Evolutionary conservation across 164 flowering plant species (phyloP).

Genomic region (Platanus orientalis): DNA sequence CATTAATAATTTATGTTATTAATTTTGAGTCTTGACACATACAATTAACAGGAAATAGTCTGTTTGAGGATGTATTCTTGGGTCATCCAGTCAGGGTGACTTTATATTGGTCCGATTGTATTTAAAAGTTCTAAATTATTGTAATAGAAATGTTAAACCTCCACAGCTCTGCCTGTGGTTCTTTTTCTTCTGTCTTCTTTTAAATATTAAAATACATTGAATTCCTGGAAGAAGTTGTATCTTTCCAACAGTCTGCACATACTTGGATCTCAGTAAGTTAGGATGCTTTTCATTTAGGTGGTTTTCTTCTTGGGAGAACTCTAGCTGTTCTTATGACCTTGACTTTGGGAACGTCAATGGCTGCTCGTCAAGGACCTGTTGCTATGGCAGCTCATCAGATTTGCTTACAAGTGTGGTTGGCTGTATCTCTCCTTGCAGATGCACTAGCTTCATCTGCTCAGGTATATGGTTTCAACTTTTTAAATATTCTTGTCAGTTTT

Average conservation of each 20-base stretch:
- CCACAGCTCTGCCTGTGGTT: neutral
- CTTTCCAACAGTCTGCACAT: neutral
- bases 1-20: too few species aligned
- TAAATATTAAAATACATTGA: too few species aligned
- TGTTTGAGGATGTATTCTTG: too few species aligned
- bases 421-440: slow-evolving; percentile 92
- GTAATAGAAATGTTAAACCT: neutral
- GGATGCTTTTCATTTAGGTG: slow-evolving; percentile 43
- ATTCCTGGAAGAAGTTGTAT: neutral
- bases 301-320: slow-evolving; percentile 92
- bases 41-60: too few species aligned
- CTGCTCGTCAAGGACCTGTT: slow-evolving; percentile 91
- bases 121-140: neutral
- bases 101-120: neutral
- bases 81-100: too few species aligned
- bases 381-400: slow-evolving; percentile 99
- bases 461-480: slow-evolving; percentile 32
- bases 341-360: slow-evolving; percentile 94
- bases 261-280: neutral
- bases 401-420: slow-evolving; percentile 95
- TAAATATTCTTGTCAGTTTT: slow-evolving; percentile 3
- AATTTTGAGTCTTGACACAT: too few species aligned
- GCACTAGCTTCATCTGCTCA: slow-evolving; percentile 89
- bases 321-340: slow-evolving; percentile 70
- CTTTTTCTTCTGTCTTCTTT: too few species aligned